Percentiles rank a stretch among this genome's conserved stretches.
These are phyloP conservation scores for Leccinum pellstonianum DNA, from an alignment of 768 basidiomycete genomes.

Conservation along the genomic window DNA sequence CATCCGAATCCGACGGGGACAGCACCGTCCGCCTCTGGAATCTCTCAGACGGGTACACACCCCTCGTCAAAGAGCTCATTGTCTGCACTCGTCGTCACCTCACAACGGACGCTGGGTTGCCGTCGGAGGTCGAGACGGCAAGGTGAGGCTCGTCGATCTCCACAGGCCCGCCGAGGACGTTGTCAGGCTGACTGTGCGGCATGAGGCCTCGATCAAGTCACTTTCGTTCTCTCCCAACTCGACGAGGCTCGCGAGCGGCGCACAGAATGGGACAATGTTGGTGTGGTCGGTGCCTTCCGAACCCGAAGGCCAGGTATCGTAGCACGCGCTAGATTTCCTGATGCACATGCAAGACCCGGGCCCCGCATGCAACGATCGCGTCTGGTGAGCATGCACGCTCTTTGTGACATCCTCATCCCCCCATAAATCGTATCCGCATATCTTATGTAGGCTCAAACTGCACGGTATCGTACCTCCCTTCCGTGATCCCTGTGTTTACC, in stretches of 20 bases:
- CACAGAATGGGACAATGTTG: slow-evolving; percentile 14
- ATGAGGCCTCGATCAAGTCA: slow-evolving; percentile 2
- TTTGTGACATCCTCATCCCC: background rate
- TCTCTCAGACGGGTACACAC: slow-evolving; percentile 2
- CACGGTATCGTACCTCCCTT: slow-evolving; percentile 47
- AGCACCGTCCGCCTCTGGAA: slow-evolving; percentile 17
- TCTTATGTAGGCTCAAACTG: slow-evolving; percentile 70
- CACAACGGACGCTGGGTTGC: slow-evolving; percentile 8
- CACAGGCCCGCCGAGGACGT: background rate
- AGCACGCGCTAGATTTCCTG: slow-evolving; percentile 82
- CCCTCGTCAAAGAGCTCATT: slow-evolving; percentile 6
- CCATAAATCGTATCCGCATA: background rate
- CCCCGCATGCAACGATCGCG: slow-evolving; percentile 66
- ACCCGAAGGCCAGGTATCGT: slow-evolving; percentile 81
- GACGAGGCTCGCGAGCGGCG: slow-evolving; percentile 17
- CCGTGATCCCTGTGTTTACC: background rate
- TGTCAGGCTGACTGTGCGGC: slow-evolving; percentile 2
- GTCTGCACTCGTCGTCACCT: too few relatives aligned
- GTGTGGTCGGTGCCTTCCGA: slow-evolving; percentile 15
- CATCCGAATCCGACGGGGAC: slow-evolving; percentile 15
- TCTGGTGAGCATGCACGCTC: slow-evolving; percentile 54
- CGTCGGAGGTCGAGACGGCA: slow-evolving; percentile 17
- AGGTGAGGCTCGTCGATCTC: slow-evolving; percentile 10
- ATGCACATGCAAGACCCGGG: slow-evolving; percentile 52
- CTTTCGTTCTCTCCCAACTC: slow-evolving; percentile 14